These are phyloP conservation scores for Psilocybe cyanescens DNA, from an alignment of 768 basidiomycete genomes.

Conservation along the genomic window DNA sequence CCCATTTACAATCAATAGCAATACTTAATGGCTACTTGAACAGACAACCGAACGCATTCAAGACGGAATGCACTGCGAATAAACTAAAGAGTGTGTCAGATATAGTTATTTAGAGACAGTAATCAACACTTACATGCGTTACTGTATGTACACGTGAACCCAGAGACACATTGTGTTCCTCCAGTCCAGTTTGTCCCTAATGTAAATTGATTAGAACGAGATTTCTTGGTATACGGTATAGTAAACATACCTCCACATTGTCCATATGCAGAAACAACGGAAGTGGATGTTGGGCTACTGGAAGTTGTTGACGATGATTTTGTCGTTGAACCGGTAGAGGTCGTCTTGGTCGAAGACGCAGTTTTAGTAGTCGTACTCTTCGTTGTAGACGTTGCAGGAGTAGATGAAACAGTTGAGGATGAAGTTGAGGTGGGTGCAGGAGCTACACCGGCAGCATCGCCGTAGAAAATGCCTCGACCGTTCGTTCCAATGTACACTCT, in stretches of 20 bases:
- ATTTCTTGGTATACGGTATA: too few relatives aligned
- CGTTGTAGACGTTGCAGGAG: slow-evolving; percentile 22
- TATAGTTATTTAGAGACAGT: background rate
- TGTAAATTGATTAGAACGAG: background rate
- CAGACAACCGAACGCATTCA: slow-evolving; percentile 15
- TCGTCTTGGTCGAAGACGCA: slow-evolving; percentile 24
- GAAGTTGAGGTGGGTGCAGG: slow-evolving; percentile 32
- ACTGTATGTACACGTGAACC: slow-evolving; percentile 37
- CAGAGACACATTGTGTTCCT: slow-evolving; percentile 41
- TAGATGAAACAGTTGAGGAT: slow-evolving; percentile 23
- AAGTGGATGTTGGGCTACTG: slow-evolving; percentile 31
- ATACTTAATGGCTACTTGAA: too few relatives aligned
- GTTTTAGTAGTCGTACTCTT: slow-evolving; percentile 22
- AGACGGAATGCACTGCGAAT: slow-evolving; percentile 47
- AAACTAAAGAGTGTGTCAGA: slow-evolving; percentile 31
- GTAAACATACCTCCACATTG: slow-evolving; percentile 44
- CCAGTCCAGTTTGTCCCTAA: slow-evolving; percentile 43
- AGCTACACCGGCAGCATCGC: slow-evolving; percentile 37
- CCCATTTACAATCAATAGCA: background rate
- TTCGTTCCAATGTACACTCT: slow-evolving; percentile 68
- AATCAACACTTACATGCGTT: slow-evolving; percentile 42
- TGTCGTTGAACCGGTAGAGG: slow-evolving; percentile 21
- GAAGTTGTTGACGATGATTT: slow-evolving; percentile 15
- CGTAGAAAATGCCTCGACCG: slow-evolving; percentile 61
- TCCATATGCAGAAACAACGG: slow-evolving; percentile 35